Base-by-base conservation (phyloP, 1,139 yeast genomes). In the Nakaseomyces uthaithaninus region DNA sequence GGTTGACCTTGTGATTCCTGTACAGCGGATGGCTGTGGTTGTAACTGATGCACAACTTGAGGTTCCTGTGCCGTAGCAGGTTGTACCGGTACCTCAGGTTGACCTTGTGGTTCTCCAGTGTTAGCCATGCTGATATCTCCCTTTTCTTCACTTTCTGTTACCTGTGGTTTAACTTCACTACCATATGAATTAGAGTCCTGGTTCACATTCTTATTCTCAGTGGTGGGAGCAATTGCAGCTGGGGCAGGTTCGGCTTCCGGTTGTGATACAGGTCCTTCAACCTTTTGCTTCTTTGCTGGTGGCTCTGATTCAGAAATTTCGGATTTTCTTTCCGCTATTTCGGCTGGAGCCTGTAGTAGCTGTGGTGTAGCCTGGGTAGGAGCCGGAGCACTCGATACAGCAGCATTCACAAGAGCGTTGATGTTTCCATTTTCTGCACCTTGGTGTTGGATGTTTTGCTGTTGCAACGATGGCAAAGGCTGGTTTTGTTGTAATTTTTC, bases 391-490 rank as follows among this genome's bases (percentile, higher is more conserved):
- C 47, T 41, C 5, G 58, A 47, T 3, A 52, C 55, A 4, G 59
- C 59, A 17, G 60, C 62, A 42, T 54, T 51, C 7, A 57, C 60
- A 23, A 57, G 40, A 2, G 60, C 55, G 40, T 55, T 49, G 37
- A 57, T 58, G 15, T 53, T 57, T n/a, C 53, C 56, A 36, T 55
- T 60, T 40, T 50, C 44, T 9, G 52, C 46, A 44, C 60, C 54
- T 39, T 55, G 55, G 37, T 53, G 55, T 18, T 47, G 45, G 14
- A 24, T 11, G 15, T 14, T 23, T 20, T 19, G 30, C 28, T 28
- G 37, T 16, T 35, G 36, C 31, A 42, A 31, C 27, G 41, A 35
- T 27, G 46, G 36, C 41, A 33, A 30, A n/a, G 38, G 35, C 25
- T 43, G 46, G n/a, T 37, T 40, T 30, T 45, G 37, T 9, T 33